A percentile compares a stretch with the other conserved stretches of the same genome.
phyloP scores from a whole-genome alignment of 83 land plant species.

The Diphasiastrum complanatum region DNA sequence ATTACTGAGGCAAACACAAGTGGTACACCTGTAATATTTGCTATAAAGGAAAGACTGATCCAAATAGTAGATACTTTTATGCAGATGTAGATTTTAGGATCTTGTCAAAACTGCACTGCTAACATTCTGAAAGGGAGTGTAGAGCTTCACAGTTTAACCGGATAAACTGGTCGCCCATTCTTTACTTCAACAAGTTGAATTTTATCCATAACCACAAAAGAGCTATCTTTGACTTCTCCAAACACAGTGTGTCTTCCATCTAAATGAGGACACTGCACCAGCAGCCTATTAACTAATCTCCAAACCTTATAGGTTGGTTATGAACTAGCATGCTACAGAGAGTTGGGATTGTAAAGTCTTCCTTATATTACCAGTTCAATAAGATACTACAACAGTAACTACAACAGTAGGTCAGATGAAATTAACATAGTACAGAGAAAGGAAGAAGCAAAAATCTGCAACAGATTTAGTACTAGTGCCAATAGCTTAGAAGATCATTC shows the following conservation, averaged over 20 bases:
- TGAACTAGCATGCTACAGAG: too few species aligned
- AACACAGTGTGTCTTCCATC: conserved; percentile 42
- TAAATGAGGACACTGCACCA: conserved; percentile 31
- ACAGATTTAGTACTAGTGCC: too few species aligned
- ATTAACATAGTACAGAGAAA: too few species aligned
- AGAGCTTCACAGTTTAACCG: conserved; percentile 29
- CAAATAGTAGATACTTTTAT: background rate
- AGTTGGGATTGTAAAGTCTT: too few species aligned
- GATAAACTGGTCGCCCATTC: conserved; percentile 15
- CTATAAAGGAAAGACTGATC: background rate
- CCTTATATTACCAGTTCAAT: too few species aligned
- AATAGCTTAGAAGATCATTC: too few species aligned
- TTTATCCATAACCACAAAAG: conserved; percentile 26
- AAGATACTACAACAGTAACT: too few species aligned
- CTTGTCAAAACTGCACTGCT: background rate
- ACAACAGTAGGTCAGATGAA: too few species aligned
- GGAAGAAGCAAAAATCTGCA: too few species aligned
- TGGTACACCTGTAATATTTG: too few species aligned
- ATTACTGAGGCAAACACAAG: background rate
- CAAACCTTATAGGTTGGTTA: background rate
- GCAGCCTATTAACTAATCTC: background rate
- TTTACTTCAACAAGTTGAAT: conserved; percentile 32
- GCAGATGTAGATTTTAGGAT: background rate
- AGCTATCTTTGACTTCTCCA: conserved; percentile 35
- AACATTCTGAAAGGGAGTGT: background rate